phyloP scores from a whole-genome alignment of 2,329 filamentous ascomycete species.

The Purpureocillium lavendulum region DNA sequence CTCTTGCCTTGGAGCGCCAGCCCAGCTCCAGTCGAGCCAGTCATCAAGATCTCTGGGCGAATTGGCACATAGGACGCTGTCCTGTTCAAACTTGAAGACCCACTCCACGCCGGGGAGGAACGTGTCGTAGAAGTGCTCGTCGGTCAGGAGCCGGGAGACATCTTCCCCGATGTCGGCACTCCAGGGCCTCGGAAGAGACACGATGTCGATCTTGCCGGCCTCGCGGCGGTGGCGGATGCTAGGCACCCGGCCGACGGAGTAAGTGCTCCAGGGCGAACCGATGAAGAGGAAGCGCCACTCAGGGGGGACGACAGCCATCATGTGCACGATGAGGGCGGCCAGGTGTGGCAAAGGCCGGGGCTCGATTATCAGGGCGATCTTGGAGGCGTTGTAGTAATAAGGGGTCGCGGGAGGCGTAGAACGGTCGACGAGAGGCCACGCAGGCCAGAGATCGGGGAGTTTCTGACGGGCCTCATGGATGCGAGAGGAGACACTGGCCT shows the following conservation, averaged over 20 bases:
- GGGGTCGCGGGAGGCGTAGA: constrained; percentile 15
- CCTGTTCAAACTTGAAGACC: constrained; percentile 46
- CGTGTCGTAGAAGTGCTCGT: constrained; percentile 43
- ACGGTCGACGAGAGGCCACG: constrained; percentile 24
- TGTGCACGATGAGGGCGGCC: constrained; percentile 41
- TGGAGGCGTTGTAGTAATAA: constrained; percentile 33
- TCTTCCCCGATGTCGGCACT: constrained; percentile 37
- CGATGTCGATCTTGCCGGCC: constrained; percentile 42
- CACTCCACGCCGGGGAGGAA: constrained; percentile 42
- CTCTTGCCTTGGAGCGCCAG: constrained; percentile 38
- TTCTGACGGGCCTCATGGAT: constrained; percentile 30
- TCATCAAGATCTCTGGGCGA: constrained; percentile 41
- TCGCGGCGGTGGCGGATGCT: constrained; percentile 39
- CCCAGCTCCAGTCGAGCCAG: constrained; percentile 47
- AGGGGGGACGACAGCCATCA: constrained; percentile 41
- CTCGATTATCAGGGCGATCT: constrained; percentile 45
- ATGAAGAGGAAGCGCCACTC: constrained; percentile 49
- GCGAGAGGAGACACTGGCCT: constrained; percentile 25
- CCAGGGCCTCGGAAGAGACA: constrained; percentile 39
- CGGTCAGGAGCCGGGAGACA: constrained; percentile 39
- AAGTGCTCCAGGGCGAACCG: constrained; percentile 38
- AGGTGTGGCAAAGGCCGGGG: constrained; percentile 37
- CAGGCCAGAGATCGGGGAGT: constrained; percentile 29
- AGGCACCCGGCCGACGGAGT: constrained; percentile 33
- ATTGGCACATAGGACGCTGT: constrained; percentile 48